Base-by-base conservation (phyloP, 352 stramenopile genomes). In the Lagenidium sp. region DNA sequence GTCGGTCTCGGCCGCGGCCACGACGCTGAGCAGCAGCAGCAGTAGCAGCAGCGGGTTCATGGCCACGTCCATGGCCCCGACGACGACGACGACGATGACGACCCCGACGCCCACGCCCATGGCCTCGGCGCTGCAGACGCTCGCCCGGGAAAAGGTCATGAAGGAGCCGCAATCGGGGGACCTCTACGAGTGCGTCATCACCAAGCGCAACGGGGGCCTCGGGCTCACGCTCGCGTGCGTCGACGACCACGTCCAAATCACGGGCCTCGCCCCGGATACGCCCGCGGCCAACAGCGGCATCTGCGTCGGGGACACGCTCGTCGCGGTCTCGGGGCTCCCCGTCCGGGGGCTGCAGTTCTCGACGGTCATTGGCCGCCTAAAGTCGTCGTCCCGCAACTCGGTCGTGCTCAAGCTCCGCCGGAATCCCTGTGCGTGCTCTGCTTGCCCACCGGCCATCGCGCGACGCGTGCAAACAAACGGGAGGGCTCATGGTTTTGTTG, bases 121-220 rank as follows among this genome's bases (percentile, higher is more conserved):
- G 5, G 41, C 45, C 7, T 7, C 37, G 10, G 52, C 52, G 0
- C 43, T 59, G 10, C 51, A 59, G 26, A 50, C 35, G 18, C 18
- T 59, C 2, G 68, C 69, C 13, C 67, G 75, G 6, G 75, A 87
- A 41, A 87, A 87, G 58, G 72, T 85, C 21, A 88, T 88, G 73
- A 88, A 88, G 44, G 76, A 88, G 35, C 70, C 76, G 6, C 76
- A 88, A 44, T 85, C 72, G 2, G 75, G 75, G 3, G 76, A 88
- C 44, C 39, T 88, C n/a, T 88, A 88, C 66, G 76, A 88, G 59
- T 88, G 76, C 38, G 73, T 88, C 29, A 88, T 88, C 59, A 88
- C 72, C 32, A 88, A 88, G 44, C 60, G 72, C 7, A 88, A 88
- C 47, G 76, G 76, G 22, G 73, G 76, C 8, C 60, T 88, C 15